Base-by-base conservation (phyloP, 169 alveolate genomes). In the Eimeria necatrix region DNA sequence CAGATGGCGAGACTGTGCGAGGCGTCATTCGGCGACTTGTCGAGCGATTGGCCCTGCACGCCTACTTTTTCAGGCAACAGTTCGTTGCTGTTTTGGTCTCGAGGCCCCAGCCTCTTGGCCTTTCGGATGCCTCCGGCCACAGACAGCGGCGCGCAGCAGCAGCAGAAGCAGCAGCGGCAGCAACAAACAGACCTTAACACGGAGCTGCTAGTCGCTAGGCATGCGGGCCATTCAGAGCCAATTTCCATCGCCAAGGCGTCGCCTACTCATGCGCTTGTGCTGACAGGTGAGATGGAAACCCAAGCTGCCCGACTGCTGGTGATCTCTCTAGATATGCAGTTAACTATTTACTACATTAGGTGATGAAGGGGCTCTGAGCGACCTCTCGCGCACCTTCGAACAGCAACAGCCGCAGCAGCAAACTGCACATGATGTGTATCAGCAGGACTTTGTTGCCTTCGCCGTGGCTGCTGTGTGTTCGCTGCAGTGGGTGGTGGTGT, bases 401-500 rank as follows among this genome's bases (percentile, higher is more conserved):
- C 68, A 56, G 68, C 68, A 56, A 18, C 68, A 56, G 12, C 20
- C 0, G 68, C 68, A 56, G 68, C 2, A 56, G 68, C 68, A 56
- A 18, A 10, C 12, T 56, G 12, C 12, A 18, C 68, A 56, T 10
- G 22, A 56, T 10, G 1, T 12, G 4, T 56, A 2, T 10, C 2
- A 2, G 68, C 20, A 56, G 68, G 64, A 56, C 64, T 8, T 56
- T 8, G 68, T 56, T 56, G 22, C 68, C 68, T 56, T 56, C 2
- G 3, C 41, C 41, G 41, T 32, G 41, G 41, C 2, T 32, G 41
- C 41, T 32, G 41, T 32, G 41, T 71, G 46, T 22, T 26, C 22
- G 24, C 61, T 80, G 64, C 89, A 80, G 89, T 80, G 49, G 89
- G 70, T 22, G 89, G 89, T 3, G 89, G 71, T 8, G 89, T 80